Evolutionary conservation across 352 stramenopile genomes (phyloP), one percentile per base, ranked within the genome.

Genomic region (Globisporangium okanoganense): DNA sequence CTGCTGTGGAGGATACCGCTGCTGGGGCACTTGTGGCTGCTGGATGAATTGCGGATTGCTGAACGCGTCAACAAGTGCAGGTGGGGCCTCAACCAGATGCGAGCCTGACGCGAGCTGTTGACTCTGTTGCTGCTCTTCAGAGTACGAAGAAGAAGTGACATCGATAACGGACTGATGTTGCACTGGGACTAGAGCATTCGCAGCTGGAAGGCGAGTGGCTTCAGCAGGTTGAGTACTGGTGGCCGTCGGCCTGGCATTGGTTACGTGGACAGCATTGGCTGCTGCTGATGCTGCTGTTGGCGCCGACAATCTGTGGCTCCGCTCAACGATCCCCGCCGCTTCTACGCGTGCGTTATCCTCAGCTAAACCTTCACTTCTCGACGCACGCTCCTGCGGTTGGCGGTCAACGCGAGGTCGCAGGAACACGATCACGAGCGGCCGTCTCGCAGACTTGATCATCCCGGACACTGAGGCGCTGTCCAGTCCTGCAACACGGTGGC

Each of bases 401-500:
- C 20, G 40, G 20, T 18, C 16, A 2, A 10, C 18, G 18, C 22
- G 57, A 35, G 31, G 45, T 10, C 33, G 57, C 31, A 27, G 44
- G 48, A 92, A 78, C 29, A 65, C 73, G 29, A 92, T 65, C 18
- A 48, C 61, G 8, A 92, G 62, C 5, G 82, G 82, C 4, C 82
- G 70, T 14, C 65, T 61, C 25, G 68, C 31, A 14, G 66, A 64
- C 22, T 69, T 67, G 53, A 92, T 90, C 43, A 88, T 47, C 14
- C 85, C 72, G 5, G 78, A 82, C 29, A 87, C 57, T n/a, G 74
- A 18, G 14, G 33, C 53, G 40, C 75, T 81, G n/a, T 62, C 24
- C 61, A 88, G 68, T 3, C 65, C 82, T 22, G 68, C 48, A 6
- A 63, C 71, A 40, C 25, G 60, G 16, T 25, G 69, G 44, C 67